A percentile compares a stretch with the other conserved stretches of the same genome.
These are phyloP conservation scores for Eucalyptus cladocalyx DNA, from an alignment of 345 rosid species.

Conservation along the genomic window DNA sequence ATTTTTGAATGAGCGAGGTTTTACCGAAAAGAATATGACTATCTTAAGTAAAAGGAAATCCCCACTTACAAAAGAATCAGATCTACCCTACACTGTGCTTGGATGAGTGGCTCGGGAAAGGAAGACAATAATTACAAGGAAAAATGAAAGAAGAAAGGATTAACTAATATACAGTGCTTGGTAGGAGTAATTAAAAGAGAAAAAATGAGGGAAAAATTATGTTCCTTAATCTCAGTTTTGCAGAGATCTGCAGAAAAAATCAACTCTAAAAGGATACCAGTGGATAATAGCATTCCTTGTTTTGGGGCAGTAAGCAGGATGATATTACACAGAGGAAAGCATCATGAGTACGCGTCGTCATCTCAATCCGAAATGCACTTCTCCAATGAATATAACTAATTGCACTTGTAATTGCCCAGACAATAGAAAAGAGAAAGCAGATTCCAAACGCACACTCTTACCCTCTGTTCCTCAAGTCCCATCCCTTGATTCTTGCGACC, in stretches of 20 bases:
- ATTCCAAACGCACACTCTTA: fast-evolving
- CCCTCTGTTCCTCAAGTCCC: neutral
- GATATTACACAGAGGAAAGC: neutral
- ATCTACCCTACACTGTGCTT: no score
- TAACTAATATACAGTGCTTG: neutral
- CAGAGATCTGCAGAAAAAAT: neutral
- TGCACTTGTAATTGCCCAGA: neutral
- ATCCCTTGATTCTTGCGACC: neutral
- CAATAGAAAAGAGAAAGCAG: neutral
- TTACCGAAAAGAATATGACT: no score
- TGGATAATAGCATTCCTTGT: neutral
- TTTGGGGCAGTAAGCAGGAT: neutral
- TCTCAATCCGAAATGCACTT: neutral
- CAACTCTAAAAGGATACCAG: neutral
- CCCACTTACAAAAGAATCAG: no score
- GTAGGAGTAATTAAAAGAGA: neutral
- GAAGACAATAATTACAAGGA: no score
- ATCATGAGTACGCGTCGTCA: neutral
- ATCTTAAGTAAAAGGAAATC: no score
- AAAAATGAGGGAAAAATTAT: neutral
- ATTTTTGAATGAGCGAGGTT: no score
- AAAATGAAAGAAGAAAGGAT: no score
- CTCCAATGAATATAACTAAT: fast-evolving
- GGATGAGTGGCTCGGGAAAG: no score
- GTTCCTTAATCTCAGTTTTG: neutral